Conservation (phyloP, 352 stramenopile genomes). For the Phytophthora chlamydospora region DNA sequence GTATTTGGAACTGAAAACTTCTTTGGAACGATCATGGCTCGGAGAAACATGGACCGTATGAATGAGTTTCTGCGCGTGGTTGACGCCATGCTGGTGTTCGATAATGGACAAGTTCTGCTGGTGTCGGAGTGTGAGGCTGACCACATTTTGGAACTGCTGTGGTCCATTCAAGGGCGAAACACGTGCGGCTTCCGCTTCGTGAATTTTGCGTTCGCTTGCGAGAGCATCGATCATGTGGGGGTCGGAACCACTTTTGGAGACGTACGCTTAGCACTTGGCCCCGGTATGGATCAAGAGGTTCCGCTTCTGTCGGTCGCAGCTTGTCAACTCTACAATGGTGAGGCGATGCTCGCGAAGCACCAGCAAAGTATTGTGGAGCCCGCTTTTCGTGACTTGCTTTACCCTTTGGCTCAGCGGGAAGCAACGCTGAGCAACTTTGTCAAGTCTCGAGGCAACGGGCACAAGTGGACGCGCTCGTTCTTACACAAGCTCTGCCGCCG, state of each 20-base stretch:
- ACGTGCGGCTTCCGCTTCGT: conserved; percentile 30
- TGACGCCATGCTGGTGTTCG: conserved; percentile 53
- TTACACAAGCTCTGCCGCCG: conserved; percentile 45
- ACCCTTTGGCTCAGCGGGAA: conserved; percentile 25
- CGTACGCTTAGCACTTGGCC: conserved; percentile 14
- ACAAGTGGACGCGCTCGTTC: conserved; percentile 48
- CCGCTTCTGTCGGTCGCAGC: conserved; percentile 12
- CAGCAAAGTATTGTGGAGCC: conserved; percentile 16
- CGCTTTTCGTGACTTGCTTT: conserved; percentile 26
- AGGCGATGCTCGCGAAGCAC: conserved; percentile 32
- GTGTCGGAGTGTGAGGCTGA: conserved; percentile 53
- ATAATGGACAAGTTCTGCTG: conserved; percentile 43
- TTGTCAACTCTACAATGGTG: conserved; percentile 45
- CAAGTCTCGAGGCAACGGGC: conserved; percentile 26
- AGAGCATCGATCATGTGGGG: conserved; percentile 19
- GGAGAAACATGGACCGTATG: neutral
- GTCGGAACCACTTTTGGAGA: conserved; percentile 4
- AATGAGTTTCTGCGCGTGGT: conserved; percentile 40
- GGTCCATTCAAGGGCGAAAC: conserved; percentile 6
- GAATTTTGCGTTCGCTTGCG: conserved; percentile 34
- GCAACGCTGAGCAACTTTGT: conserved; percentile 38
- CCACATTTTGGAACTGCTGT: conserved; percentile 42
- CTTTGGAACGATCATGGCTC: conserved; percentile 30
- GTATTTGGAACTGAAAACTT: conserved; percentile 60
- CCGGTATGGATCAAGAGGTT: conserved; percentile 7